phyloP scores from a whole-genome alignment of 257 asterid genomes.

The Petunia secreta region DNA sequence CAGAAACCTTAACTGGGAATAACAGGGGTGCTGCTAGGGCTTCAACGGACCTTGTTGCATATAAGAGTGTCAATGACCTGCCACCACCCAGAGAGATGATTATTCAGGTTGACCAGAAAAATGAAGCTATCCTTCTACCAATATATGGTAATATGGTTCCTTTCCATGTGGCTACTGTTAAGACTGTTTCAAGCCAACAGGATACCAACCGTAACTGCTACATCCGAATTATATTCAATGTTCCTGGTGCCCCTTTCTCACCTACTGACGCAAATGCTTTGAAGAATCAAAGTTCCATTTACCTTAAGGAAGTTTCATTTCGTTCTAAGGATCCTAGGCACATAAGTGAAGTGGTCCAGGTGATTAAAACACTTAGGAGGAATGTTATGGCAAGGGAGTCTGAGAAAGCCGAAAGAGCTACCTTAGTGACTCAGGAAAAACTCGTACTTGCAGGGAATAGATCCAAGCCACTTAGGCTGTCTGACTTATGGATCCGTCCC shows the following conservation, averaged over 20 bases:
- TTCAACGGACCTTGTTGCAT: constrained; percentile 30
- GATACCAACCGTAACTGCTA: constrained; percentile 37
- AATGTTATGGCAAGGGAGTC: constrained; percentile 32
- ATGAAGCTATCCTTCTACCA: constrained; percentile 32
- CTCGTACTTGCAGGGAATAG: constrained; percentile 29
- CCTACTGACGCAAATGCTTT: constrained; percentile 27
- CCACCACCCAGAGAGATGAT: constrained; percentile 34
- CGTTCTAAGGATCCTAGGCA: constrained; percentile 35
- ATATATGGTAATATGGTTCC: constrained; percentile 34
- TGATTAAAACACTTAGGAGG: constrained; percentile 28
- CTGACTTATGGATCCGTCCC: constrained; percentile 28
- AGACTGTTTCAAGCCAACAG: constrained; percentile 35
- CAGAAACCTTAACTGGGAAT: constrained; percentile 3
- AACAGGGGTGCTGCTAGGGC: constrained; percentile 27
- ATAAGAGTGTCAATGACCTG: constrained; percentile 32
- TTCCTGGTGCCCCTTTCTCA: constrained; percentile 30
- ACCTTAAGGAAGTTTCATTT: constrained; percentile 32
- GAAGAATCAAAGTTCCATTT: constrained; percentile 30
- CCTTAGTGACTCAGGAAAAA: constrained; percentile 33
- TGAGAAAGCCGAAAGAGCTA: constrained; percentile 32
- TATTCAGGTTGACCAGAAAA: constrained; percentile 37
- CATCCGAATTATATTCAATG: constrained; percentile 31
- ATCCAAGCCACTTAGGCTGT: constrained; percentile 31
- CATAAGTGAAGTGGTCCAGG: constrained; percentile 30
- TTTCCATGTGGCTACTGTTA: constrained; percentile 33